A percentile compares a stretch with the other conserved stretches of the same genome.
phyloP scores from a whole-genome alignment of 2,329 filamentous ascomycete species.

The Penicillium digitatum region DNA sequence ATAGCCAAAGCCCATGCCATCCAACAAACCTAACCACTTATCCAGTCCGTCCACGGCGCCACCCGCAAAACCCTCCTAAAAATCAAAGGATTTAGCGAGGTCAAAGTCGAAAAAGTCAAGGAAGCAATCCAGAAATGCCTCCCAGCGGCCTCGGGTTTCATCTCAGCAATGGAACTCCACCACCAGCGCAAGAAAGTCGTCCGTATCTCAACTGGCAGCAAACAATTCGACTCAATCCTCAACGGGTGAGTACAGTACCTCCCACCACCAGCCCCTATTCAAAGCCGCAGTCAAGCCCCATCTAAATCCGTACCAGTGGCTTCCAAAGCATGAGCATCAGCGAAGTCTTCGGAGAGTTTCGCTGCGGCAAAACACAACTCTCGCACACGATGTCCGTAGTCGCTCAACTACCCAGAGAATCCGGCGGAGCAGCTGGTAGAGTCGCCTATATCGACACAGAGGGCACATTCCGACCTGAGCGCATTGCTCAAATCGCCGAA shows the following conservation, averaged over 20 bases:
- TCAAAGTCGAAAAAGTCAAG: constrained; percentile 68
- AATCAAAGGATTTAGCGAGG: constrained; percentile 67
- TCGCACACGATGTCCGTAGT: constrained; percentile 66
- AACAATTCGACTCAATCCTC: constrained; percentile 62
- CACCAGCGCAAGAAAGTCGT: constrained; percentile 61
- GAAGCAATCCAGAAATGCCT: constrained; percentile 61
- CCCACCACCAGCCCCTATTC: not conserved
- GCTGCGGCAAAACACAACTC: constrained; percentile 66
- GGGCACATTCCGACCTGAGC: constrained; percentile 64
- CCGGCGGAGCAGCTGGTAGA: constrained; percentile 65
- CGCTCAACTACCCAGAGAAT: constrained; percentile 53
- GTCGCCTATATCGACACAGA: constrained; percentile 67
- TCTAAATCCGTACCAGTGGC: constrained; percentile 44
- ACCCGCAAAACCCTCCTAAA: constrained; percentile 59
- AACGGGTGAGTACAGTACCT: constrained; percentile 49
- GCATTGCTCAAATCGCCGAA: constrained; percentile 64
- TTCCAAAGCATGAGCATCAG: constrained; percentile 69
- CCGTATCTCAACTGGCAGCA: constrained; percentile 66
- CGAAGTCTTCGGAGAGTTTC: constrained; percentile 46
- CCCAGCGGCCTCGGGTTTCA: constrained; percentile 58
- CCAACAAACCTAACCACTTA: not conserved
- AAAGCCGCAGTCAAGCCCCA: not conserved
- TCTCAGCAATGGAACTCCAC: constrained; percentile 62
- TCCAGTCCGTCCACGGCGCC: constrained; percentile 56
- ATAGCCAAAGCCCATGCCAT: not conserved